Percentiles rank a stretch among this genome's conserved stretches.
Conservation (phyloP, 2,329 filamentous ascomycete species). For the Aspergillus tubingensis region DNA sequence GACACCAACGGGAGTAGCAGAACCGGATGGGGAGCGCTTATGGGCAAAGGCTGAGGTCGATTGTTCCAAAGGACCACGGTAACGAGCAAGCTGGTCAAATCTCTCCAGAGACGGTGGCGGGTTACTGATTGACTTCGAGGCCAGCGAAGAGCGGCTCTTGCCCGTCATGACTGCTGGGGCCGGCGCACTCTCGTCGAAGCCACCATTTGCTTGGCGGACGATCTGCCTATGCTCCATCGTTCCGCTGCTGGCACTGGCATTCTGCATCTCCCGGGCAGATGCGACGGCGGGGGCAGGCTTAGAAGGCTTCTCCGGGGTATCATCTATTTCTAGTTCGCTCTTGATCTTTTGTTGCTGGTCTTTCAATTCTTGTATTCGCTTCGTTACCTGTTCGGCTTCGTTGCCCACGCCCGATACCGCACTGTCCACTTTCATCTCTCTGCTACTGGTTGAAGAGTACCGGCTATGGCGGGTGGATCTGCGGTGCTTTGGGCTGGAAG, state of each 20-base stretch:
- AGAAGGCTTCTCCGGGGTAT: conserved; percentile 32
- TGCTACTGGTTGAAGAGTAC: conserved; percentile 40
- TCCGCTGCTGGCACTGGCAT: conserved; percentile 5
- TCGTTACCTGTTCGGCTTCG: conserved; percentile 59
- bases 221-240: conserved; percentile 15
- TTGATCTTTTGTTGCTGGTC: conserved; percentile 59
- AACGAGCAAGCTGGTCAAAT: conserved; percentile 31
- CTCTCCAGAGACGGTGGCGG: conserved; percentile 33
- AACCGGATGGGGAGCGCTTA: conserved; percentile 42
- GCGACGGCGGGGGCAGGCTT: conserved; percentile 16
- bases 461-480: conserved; percentile 52
- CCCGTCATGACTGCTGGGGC: conserved; percentile 69
- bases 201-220: conserved; percentile 8
- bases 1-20: conserved; percentile 41
- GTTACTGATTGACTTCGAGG: conserved; percentile 31
- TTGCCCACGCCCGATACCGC: conserved; percentile 40
- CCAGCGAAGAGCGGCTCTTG: conserved; percentile 42
- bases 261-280: conserved; percentile 19
- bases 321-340: conserved; percentile 47
- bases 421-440: conserved; percentile 43
- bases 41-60: conserved; percentile 32
- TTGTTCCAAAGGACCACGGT: conserved; percentile 33
- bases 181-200: conserved; percentile 65
- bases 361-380: conserved; percentile 59
- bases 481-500: conserved; percentile 55